Evolutionary conservation across 768 basidiomycete species (phyloP), one percentile per base, ranked within the genome.

Genomic region (Boletus rex-veris): DNA sequence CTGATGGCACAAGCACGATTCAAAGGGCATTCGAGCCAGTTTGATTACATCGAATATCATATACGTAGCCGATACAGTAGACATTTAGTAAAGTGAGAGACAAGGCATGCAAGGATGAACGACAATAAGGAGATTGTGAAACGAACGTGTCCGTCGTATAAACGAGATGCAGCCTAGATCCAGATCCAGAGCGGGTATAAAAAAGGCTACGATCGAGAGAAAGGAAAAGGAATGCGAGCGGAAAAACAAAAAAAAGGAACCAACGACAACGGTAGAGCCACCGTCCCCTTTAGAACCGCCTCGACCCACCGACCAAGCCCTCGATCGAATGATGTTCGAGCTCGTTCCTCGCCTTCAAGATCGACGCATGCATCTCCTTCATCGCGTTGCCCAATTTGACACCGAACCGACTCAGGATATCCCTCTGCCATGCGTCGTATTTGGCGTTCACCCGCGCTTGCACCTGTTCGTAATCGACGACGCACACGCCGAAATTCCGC

Each of bases 381-480:
- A 99, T 98, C 50, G 87, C 87, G 55, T 87, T 88, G 5, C 93
- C 92, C 52, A 99, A 80, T 76, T 97, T 98, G 55, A 83, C 81
- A 4, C 97, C 96, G 65, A 98, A 98, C 44, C 93, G 79, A 57
- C 84, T 86, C 60, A 98, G 76, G 55, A 99, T 92, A 62, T 99
- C 97, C 56, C 88, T 79, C 76, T 98, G 96, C 96, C 97, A 98
- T 18, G 92, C 77, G 68, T 98, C 97, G 69, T 99, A 99, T 75
- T 98, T 98, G 55, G 95, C 92, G 71, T 98, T 98, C 64, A 99
- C 97, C 60, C 95, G 82, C 42, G 91, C 83, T 73, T 99, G 97
- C 26, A 98, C 97, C 71, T 96, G 95, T 70, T 98, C 96, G 71
- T 98, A 99, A 72, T 98, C 92, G 63, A 99, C 88, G 41, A 95